Conservation (phyloP, 2,329 filamentous ascomycete species). For the Phialophora tarda region DNA sequence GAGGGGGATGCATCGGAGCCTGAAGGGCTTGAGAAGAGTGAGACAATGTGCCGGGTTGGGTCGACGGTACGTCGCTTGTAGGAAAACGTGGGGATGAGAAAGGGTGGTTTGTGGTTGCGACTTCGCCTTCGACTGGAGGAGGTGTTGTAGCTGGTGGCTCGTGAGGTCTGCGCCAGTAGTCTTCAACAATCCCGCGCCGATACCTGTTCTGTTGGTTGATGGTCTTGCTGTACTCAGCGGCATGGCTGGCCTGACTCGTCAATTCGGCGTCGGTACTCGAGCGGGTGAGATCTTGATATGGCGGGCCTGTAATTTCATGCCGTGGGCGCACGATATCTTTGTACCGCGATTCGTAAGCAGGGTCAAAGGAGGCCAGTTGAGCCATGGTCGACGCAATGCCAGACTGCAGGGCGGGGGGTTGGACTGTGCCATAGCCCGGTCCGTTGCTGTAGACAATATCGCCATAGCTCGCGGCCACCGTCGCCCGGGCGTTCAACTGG, state of each 20-base stretch:
- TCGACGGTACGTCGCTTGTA: constrained; percentile 33
- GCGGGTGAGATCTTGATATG: constrained; percentile 86
- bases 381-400: constrained; percentile 72
- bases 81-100: constrained; percentile 37
- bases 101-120: constrained; percentile 40
- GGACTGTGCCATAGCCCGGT: constrained; percentile 66
- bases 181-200: constrained; percentile 78
- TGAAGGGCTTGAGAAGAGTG: constrained; percentile 48
- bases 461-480: constrained; percentile 67
- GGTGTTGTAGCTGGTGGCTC: constrained; percentile 69
- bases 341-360: constrained; percentile 83
- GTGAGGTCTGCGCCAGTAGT: constrained; percentile 81
- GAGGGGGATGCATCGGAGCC: constrained; percentile 64
- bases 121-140: constrained; percentile 45
- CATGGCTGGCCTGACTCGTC: constrained; percentile 82
- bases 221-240: constrained; percentile 87
- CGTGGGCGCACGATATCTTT: constrained; percentile 81
- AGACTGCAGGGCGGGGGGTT: constrained; percentile 72
- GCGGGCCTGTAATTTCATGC: constrained; percentile 84
- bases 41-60: constrained; percentile 27
- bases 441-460: constrained; percentile 88
- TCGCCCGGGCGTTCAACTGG: constrained; percentile 57
- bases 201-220: constrained; percentile 80
- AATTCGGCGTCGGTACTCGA: constrained; percentile 78
- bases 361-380: constrained; percentile 83